A percentile compares a stretch with the other conserved stretches of the same genome.
Conservation (phyloP, 768 basidiomycete species). For the Mycena floridula region DNA sequence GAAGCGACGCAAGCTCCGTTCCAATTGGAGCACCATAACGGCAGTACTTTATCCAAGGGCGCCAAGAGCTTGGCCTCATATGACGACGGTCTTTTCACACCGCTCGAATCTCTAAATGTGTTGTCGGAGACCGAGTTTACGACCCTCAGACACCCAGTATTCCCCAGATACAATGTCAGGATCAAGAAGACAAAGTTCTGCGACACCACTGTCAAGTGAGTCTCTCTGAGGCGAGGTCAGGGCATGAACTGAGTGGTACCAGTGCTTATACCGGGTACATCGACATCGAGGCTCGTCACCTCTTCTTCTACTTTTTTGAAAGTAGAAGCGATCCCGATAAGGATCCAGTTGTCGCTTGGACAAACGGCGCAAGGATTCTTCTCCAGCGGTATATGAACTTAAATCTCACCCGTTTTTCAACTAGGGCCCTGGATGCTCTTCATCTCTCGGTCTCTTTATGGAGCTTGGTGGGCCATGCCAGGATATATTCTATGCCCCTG, state of each 20-base stretch:
- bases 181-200: constrained; percentile 1
- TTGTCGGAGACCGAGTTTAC: not conserved
- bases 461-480: constrained; percentile 30
- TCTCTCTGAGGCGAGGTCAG: not conserved
- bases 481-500: not conserved
- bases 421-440: constrained; percentile 9
- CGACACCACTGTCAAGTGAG: constrained; percentile 1
- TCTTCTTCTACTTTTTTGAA: constrained; percentile 79
- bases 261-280: constrained; percentile 65
- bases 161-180: not conserved
- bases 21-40: too few relatives aligned
- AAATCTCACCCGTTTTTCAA: not conserved
- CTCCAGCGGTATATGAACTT: not conserved
- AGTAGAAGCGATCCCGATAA: constrained; percentile 52
- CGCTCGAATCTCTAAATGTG: not conserved
- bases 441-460: constrained; percentile 43
- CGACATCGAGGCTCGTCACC: constrained; percentile 53
- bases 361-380: constrained; percentile 32
- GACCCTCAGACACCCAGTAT: not conserved
- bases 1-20: too few relatives aligned
- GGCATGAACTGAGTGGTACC: not conserved
- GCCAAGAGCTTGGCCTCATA: too few relatives aligned
- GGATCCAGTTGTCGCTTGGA: constrained; percentile 59
- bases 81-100: too few relatives aligned
- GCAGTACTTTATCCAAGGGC: too few relatives aligned